Base-by-base conservation (phyloP, 2,329 filamentous ascomycete genomes). In the Periconia sp. region DNA sequence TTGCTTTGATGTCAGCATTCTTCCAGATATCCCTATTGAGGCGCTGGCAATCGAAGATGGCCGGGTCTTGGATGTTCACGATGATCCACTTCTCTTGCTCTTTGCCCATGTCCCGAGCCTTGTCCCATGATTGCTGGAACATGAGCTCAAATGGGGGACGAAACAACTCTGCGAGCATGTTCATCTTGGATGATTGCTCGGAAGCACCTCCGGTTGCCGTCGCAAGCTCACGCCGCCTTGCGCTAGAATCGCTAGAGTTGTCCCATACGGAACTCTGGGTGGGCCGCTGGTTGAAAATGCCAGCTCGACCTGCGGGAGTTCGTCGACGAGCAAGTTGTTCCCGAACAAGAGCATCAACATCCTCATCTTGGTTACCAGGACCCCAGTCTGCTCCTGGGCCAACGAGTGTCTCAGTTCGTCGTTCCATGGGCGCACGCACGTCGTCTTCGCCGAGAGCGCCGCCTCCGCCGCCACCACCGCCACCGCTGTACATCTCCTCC, bases 1-100 rank as follows among this genome's bases (percentile, higher is more conserved):
- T 83, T n/a, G 88, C 84, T 58, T 82, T 83, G 43, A 99, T 84
- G 2, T 85, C 80, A 13, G 81, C 71, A 57, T 96, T 88, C 72
- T 96, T 96, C 94, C 94, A 99, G 40, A 97, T 84, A 66, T 99
- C 94, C 31, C 94, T 83, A 66, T 99, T 99, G 13, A 99, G 77
- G 3, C 89, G 82, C 68, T 99, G 94, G 69, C 94, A 99, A 69
- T 94, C 88, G 69, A 99, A 99, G 61, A 96, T 86, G 24, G 88
- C 88, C 54, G 89, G 84, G 65, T 99, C 92, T 71, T 99, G 94
- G 12, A 99, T 85, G 66, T 99, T 97, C 50, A 96, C 90, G 56
- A 99, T 72, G 34, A 99, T 82, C 94, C 94, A 99, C 70, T 95
- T 96, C 76, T 90, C 85, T 19, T 86, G 80, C 32, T 91, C 88